phyloP scores from a whole-genome alignment of 208 protist genomes.

The Crithidia sp. region DNA sequence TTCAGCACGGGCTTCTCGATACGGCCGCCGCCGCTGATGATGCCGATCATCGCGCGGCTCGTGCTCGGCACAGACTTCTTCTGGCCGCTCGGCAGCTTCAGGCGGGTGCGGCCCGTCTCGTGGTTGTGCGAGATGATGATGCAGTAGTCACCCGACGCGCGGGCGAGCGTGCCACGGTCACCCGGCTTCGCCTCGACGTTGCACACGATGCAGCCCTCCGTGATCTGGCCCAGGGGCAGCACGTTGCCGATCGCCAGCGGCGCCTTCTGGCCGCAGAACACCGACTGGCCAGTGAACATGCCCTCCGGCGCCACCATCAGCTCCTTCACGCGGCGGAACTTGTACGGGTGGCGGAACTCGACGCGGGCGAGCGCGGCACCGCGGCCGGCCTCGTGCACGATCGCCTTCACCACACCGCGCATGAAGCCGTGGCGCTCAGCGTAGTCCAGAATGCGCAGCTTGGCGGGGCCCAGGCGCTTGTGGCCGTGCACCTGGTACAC shows the following conservation, averaged over 20 bases:
- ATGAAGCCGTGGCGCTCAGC: slow-evolving; percentile 97
- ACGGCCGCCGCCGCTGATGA: slow-evolving; percentile 98
- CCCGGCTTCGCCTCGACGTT: slow-evolving; percentile 98
- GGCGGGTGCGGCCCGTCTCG: slow-evolving; percentile 96
- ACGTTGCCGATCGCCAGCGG: slow-evolving; percentile 98
- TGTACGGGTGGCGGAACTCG: slow-evolving; percentile 96
- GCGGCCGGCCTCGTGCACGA: slow-evolving; percentile 99
- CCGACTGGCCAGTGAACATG: slow-evolving; percentile 99
- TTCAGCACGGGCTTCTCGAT: slow-evolving; percentile 99
- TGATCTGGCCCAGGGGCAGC: slow-evolving; percentile 96
- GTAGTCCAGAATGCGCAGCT: slow-evolving; percentile 97
- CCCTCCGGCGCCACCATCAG: slow-evolving; percentile 98
- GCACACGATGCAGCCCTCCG: slow-evolving; percentile 99
- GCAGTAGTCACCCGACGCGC: slow-evolving; percentile 97
- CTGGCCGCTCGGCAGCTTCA: slow-evolving; percentile 98
- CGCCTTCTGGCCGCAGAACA: slow-evolving; percentile 98
- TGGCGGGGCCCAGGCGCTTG: slow-evolving; percentile 95
- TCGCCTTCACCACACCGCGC: slow-evolving; percentile 92
- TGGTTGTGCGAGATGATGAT: slow-evolving; percentile 97
- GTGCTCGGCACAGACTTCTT: slow-evolving; percentile 97
- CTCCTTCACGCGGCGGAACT: slow-evolving; percentile 78
- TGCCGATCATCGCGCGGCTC: slow-evolving; percentile 97
- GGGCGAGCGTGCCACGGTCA: slow-evolving; percentile 96
- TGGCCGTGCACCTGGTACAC: slow-evolving; percentile 94
- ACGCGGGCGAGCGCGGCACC: slow-evolving; percentile 98